Conservation (phyloP, 352 stramenopile species). For the Globisporangium sylvaticum region DNA sequence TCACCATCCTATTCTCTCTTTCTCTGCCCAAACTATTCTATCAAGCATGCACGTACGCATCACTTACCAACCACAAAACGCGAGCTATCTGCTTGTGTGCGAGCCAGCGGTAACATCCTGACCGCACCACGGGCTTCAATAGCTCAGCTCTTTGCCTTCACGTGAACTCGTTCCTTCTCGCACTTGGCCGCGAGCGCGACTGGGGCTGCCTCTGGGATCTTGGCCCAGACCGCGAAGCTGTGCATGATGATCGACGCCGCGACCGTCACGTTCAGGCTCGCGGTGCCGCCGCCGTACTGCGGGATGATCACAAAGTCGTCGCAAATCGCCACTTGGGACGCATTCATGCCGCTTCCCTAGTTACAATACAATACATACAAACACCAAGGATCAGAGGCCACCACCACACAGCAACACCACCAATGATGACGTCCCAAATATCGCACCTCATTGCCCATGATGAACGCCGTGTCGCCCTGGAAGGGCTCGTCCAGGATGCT, state of each 20-base stretch:
- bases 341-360: constrained; percentile 90
- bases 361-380: constrained; percentile 1
- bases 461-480: constrained; percentile 86
- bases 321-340: constrained; percentile 89
- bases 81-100: no score
- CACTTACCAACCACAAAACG: no score
- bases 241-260: constrained; percentile 93
- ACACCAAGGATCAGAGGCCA: constrained; percentile 1
- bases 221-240: constrained; percentile 79
- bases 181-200: neutral
- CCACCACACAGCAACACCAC: neutral
- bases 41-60: no score
- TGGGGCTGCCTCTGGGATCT: constrained; percentile 23
- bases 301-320: constrained; percentile 93
- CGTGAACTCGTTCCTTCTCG: no score
- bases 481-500: constrained; percentile 71
- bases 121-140: no score
- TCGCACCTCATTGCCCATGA: constrained; percentile 93
- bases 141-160: no score
- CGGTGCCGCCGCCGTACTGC: constrained; percentile 93
- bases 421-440: neutral
- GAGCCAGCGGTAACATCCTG: no score
- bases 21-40: no score
- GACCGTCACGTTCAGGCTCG: constrained; percentile 95
- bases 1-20: no score